Evolutionary conservation across 352 stramenopile genomes (phyloP).

Genomic region (Globisporangium canariense): DNA sequence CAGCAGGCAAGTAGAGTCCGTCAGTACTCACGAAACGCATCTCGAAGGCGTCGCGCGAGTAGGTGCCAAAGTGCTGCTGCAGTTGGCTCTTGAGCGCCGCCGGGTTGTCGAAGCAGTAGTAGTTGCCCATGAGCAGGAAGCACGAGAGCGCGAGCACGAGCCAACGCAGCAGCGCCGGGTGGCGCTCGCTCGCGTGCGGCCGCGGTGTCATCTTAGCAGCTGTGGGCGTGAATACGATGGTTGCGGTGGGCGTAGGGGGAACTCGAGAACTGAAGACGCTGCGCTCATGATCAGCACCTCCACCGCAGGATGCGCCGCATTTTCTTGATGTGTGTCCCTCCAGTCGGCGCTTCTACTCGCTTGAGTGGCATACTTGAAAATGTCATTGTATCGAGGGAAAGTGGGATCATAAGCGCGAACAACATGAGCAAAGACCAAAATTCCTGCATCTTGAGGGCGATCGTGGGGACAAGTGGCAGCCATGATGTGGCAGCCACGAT

Average conservation of each 20-base stretch:
- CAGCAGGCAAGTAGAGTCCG: not conserved
- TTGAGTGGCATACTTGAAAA: not conserved
- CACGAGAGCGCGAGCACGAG: constrained; percentile 84
- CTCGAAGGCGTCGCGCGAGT: constrained; percentile 72
- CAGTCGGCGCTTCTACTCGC: not conserved
- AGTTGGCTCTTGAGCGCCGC: constrained; percentile 85
- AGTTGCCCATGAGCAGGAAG: constrained; percentile 87
- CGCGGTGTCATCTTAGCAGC: not conserved
- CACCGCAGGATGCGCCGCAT: constrained; percentile 1
- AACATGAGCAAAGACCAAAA: not conserved
- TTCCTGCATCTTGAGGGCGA: not conserved
- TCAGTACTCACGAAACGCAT: constrained; percentile 59
- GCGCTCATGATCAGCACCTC: not conserved
- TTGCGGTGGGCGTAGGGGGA: not conserved
- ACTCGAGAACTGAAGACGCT: not conserved
- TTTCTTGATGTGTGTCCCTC: constrained; percentile 5
- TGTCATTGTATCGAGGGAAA: not conserved
- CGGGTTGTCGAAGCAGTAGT: constrained; percentile 91
- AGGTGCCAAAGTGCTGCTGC: constrained; percentile 77
- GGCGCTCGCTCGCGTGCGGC: not conserved
- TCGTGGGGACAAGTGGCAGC: not conserved
- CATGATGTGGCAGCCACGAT: not conserved
- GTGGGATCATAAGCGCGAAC: not conserved
- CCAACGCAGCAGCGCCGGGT: constrained; percentile 58
- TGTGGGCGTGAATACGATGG: too few relatives aligned